phyloP scores from a whole-genome alignment of 176 grass and related monocot species.

The Themeda triandra region DNA sequence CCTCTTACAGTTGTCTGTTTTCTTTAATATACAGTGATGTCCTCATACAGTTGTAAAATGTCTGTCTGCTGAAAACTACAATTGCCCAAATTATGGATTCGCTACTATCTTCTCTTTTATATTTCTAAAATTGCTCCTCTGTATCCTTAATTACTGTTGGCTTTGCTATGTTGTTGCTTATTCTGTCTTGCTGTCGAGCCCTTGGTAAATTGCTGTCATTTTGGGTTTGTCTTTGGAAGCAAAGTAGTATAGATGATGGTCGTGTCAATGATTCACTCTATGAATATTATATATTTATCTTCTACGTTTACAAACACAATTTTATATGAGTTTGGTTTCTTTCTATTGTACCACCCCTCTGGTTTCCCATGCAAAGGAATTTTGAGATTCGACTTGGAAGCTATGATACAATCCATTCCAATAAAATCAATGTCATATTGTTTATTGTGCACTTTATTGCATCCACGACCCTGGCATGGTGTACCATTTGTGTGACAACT shows the following conservation, averaged over 20 bases:
- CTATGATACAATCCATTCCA: neutral
- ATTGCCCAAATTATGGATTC: neutral
- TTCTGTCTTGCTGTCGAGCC: neutral
- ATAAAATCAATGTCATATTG: neutral
- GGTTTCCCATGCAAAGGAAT: neutral
- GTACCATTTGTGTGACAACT: neutral
- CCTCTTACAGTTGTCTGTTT: neutral
- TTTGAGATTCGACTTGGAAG: neutral
- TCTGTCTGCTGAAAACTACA: neutral
- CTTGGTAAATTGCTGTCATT: slow-evolving; percentile 12
- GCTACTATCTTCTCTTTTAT: neutral
- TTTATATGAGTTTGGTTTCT: slow-evolving; percentile 7
- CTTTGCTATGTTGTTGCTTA: neutral
- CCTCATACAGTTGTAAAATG: neutral
- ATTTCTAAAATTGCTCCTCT: neutral
- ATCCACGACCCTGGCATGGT: neutral
- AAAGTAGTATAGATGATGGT: neutral
- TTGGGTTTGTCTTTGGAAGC: neutral
- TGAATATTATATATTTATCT: neutral
- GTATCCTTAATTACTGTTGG: neutral
- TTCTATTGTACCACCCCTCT: neutral
- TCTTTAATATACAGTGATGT: neutral
- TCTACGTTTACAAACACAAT: neutral
- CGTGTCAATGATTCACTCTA: neutral
- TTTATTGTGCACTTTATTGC: neutral